These are phyloP conservation scores for Ceratopteris richardii DNA, from an alignment of 75 land plant species.

Conservation along the genomic window DNA sequence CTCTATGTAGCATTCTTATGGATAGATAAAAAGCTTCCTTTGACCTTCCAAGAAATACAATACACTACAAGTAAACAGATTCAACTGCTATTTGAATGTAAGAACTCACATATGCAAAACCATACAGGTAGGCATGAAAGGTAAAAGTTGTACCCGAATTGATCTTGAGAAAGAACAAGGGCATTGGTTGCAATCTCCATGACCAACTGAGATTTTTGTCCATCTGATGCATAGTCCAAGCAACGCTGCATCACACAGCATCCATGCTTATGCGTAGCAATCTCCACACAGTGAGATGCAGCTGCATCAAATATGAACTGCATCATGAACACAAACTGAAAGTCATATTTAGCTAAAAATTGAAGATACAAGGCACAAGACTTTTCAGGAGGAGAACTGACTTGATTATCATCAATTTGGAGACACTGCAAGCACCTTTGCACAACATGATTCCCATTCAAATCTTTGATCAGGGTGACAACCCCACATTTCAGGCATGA, in stretches of 20 bases:
- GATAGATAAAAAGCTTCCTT: no score
- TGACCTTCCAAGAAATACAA: no score
- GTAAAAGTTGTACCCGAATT: constrained; percentile 8
- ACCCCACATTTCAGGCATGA: neutral
- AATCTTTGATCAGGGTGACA: constrained; percentile 8
- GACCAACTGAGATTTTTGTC: neutral
- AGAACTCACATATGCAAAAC: no score
- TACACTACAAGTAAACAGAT: no score
- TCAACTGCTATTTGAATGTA: no score
- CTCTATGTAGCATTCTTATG: no score
- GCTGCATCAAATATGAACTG: constrained; percentile 11
- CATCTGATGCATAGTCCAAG: constrained; percentile 5
- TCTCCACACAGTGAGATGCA: constrained; percentile 11
- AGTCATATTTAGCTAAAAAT: no score
- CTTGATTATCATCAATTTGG: constrained; percentile 1
- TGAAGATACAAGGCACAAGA: no score
- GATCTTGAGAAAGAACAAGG: constrained; percentile 10
- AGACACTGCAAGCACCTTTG: constrained; percentile 5
- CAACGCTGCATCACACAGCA: constrained; percentile 1
- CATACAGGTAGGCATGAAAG: no score
- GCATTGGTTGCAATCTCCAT: constrained; percentile 14
- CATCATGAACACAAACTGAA: no score
- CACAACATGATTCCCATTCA: constrained; percentile 11
- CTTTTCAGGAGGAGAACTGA: neutral
- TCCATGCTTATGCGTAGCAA: constrained; percentile 14